phyloP scores from a whole-genome alignment of 768 basidiomycete species.

The Pseudohyphozyma bogoriensis region DNA sequence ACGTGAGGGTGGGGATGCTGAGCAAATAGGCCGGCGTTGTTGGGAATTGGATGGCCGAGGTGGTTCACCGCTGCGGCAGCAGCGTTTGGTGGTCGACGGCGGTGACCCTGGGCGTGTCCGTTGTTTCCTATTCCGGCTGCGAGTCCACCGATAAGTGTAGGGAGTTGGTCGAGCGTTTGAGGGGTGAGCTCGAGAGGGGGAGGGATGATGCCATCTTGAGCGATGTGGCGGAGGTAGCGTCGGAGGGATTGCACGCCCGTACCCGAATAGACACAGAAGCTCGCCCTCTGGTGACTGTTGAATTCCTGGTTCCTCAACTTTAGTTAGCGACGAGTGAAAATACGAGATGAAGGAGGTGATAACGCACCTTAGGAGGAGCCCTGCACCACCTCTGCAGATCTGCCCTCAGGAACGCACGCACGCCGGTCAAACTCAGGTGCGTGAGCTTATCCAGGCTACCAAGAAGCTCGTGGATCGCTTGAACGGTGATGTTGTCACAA shows the following conservation, averaged over 20 bases:
- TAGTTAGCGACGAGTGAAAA: not conserved
- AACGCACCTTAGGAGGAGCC: constrained; percentile 66
- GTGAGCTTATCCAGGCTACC: constrained; percentile 81
- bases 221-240: constrained; percentile 47
- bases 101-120: not conserved
- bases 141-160: not conserved
- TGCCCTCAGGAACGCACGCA: constrained; percentile 72
- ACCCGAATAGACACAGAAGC: constrained; percentile 95
- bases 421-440: constrained; percentile 95
- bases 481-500: constrained; percentile 86
- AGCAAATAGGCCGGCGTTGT: no score
- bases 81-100: not conserved
- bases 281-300: constrained; percentile 71
- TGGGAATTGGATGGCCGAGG: no score
- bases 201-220: not conserved
- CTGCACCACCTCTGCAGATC: constrained; percentile 86
- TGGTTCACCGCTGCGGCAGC: not conserved
- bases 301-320: constrained; percentile 58
- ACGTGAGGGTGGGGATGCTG: no score
- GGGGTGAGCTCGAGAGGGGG: constrained; percentile 3
- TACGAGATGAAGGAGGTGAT: not conserved
- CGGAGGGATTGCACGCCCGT: constrained; percentile 76
- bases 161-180: not conserved
- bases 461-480: constrained; percentile 81
- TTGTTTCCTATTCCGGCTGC: not conserved